Evolutionary conservation across 2,329 filamentous ascomycete species (phyloP), one percentile per base, ranked within the genome.

Genomic region (Exophiala oligosperma): DNA sequence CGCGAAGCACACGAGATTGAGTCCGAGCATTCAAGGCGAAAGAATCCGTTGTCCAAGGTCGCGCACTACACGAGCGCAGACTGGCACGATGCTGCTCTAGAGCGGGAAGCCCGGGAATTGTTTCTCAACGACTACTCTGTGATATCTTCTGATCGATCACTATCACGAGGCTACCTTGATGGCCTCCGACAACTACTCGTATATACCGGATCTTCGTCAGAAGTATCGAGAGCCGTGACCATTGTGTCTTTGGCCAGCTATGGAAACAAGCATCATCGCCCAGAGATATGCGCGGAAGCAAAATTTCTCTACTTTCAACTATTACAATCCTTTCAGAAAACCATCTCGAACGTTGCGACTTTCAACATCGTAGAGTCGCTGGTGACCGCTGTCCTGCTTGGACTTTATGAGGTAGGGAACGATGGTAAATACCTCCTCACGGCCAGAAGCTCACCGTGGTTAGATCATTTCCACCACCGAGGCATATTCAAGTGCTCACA

Each of bases 291-390:
- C 9, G 46, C 24, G 2, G 28, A 48, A 29, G 46, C 46, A 8
- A 48, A 48, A n/a, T 28, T 28, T 28, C 46, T 48, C 28, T 48
- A 48, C 28, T 48, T 48, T 17, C 24, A 48, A 29, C 46, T 48
- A 8, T 26, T 48, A n/a, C 46, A 48, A n/a, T 48, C 46, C 9
- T 48, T 48, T 9, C 46, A 29, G 2, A 28, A n/a, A n/a, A 28
- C 46, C 24, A 48, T 48, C 24, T 29, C 28, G 26, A 29, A 48
- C 12, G 46, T 48, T 26, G 28, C 24, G 17, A 29, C 46, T n/a
- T 48, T n/a, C 9, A 48, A 48, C 28, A 32, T 48, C 9, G 46
- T 48, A 14, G 46, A 17, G 14, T 29, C 46, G 4, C 24, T 48
- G 7, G n/a, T 48, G 46, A 48, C 46, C 32, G 46, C 46, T 29